Base-by-base conservation (phyloP, 768 basidiomycete species). In the Austroboletus eburneus region DNA sequence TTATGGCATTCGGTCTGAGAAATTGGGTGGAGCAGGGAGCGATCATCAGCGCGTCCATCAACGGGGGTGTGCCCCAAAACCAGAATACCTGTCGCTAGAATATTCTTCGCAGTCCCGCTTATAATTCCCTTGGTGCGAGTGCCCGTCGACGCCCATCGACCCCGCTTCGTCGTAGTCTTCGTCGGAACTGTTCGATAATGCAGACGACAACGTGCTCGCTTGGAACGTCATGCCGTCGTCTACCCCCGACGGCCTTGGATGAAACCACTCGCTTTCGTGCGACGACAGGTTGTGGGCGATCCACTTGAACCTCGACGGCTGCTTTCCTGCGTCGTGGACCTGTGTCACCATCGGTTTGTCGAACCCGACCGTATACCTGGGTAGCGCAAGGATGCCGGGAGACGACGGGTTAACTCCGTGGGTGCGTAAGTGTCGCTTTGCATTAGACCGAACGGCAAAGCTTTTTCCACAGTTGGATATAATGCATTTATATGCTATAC, bases 371-470 rank as follows among this genome's bases (percentile, higher is more conserved):
- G 57, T 68, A 61, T 65, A 73, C 25, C 27, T 33, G 14, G 66
- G 53, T n/a, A 46, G 27, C 12, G 58, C 51, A 20, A 63, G 51
- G 36, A 41, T 13, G 14, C 46, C 59, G n/a, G 50, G 33, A 12
- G 54, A 47, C 12, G 62, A 54, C 13, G 61, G 62, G 47, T 60
- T 57, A 35, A 83, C 72, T 21, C 84, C 83, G 54, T 91, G 87
- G 2, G 84, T 88, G 37, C 85, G 82, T 30, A 87, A 73, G 57
- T 91, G 87, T 27, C 87, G 77, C 62, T 81, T 86, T 14, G 86
- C 86, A 55, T 91, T 91, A 8, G 87, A 90, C 12, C 85, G 79
- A 16, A 90, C 87, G 17, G 84, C 80, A 57, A 90, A 91, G 4
- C 72, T 75, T 58, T 84, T 83, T 24, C 69, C 65, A 59, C 88